Evolutionary conservation across 495 filamentous ascomycete genomes (phyloP), one percentile per base, ranked within the genome.

Genomic region (Aspergillus taichungensis): DNA sequence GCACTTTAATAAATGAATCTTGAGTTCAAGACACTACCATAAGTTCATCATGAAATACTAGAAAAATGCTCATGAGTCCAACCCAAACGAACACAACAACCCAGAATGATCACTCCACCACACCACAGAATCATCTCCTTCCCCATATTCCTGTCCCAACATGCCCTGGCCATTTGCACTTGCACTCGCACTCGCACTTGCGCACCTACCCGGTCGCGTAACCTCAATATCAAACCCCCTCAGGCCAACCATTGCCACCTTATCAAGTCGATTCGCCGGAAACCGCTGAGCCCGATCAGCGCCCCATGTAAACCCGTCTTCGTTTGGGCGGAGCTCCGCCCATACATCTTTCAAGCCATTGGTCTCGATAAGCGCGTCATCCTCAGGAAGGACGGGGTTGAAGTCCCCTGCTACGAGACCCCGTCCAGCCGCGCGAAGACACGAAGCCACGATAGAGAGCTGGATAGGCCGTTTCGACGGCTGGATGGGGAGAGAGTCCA

Each of bases 381-480:
- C 58, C 27, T 58, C 53, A 1, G 47, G 45, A 12, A 61, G 39
- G 10, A 59, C 53, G n/a, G 58, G 50, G 32, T 61, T 59, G 34
- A 61, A 59, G 37, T 61, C 58, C 27, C 58, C 58, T 7, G 58
- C 58, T 8, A 59, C 50, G 2, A 61, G 35, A 3, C 58, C 58
- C 13, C 39, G 40, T 6, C 48, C 55, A 6, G 46, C 49, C 28
- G 40, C 36, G 27, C 38, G 46, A 13, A 61, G 46, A n/a, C 49
- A 43, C 9, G 37, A 42, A n/a, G 52, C 29, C 6, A 59, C 28
- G 14, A 59, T 52, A 1, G 49, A 49, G 3, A 55, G 33, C 36
- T 57, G 57, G 7, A 13, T 46, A n/a, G 54, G 57, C 5, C 51
- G 49, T 49, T 41, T 32, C 8, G 55, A 58, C 33, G 57, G 55